Base-by-base conservation (phyloP, 495 filamentous ascomycete species). In the Penicillium fimorum region DNA sequence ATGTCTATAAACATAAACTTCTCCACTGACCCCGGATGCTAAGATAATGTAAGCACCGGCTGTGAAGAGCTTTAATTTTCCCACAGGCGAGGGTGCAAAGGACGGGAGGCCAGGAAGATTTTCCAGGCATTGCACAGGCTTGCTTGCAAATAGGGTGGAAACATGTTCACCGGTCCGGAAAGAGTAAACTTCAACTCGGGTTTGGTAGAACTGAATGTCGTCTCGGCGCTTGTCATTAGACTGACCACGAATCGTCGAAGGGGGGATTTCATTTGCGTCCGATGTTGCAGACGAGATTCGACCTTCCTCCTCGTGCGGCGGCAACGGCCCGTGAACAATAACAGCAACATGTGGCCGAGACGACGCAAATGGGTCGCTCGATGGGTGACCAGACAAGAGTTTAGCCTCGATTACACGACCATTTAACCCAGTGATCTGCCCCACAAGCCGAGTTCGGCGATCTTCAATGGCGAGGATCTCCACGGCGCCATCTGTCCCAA, bases 151-250 rank as follows among this genome's bases (percentile, higher is more conserved):
- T 11, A 96, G 76, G 0, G 86, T 88, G 24, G 83, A 76, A 53
- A 95, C 70, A 46, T 85, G 84, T 48, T 79, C 75, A 47, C 86
- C 82, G 7, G 83, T 88, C 53, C 79, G 80, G 24, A 96, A 69
- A 8, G 91, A 95, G 66, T 91, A 93, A 1, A 96, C 77, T 54
- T 96, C 90, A 4, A 93, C 90, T 0, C 86, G 85, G 2, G 92
- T 96, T 67, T 94, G 90, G 63, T 92, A 95, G 29, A 75, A 77
- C 9, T 77, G 75, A 32, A 79, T 64, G 15, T 69, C 77, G 55
- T 76, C 75, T 53, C 56, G 70, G 15, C 64, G 65, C 47, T 63
- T 66, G 15, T 73, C 71, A 24, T 56, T 46, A 5, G 67, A 56
- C 8, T 58, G 56, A 33, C 67, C 64, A 38, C 70, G 59, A 9